phyloP scores from a whole-genome alignment of 2,329 filamentous ascomycete genomes.

The Sordariomycetes sp. region DNA sequence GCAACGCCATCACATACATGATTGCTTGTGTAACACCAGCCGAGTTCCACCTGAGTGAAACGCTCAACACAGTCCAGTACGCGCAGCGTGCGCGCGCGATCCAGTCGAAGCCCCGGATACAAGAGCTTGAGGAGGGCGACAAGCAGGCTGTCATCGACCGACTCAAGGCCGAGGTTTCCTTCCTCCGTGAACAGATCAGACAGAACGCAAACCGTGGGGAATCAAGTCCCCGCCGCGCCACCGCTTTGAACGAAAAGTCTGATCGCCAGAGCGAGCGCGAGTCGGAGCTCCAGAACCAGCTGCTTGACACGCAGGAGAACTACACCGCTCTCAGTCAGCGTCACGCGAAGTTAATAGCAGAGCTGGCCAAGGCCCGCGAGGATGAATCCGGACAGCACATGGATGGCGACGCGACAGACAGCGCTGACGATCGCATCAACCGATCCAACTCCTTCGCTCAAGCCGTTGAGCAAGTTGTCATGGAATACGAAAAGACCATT shows the following conservation, averaged over 20 bases:
- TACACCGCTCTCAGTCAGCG: slow-evolving; percentile 86
- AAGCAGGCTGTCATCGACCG: slow-evolving; percentile 91
- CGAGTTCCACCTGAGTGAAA: slow-evolving; percentile 96
- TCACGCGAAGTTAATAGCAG: slow-evolving; percentile 90
- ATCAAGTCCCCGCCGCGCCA: slow-evolving; percentile 42
- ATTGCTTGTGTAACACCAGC: slow-evolving; percentile 96
- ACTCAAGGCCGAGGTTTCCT: slow-evolving; percentile 86
- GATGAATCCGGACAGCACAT: slow-evolving; percentile 51
- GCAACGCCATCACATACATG: slow-evolving; percentile 98
- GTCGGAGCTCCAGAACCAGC: slow-evolving; percentile 82
- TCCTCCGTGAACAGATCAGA: slow-evolving; percentile 87
- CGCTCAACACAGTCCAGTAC: slow-evolving; percentile 94
- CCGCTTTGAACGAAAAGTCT: slow-evolving; percentile 55
- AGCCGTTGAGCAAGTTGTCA: slow-evolving; percentile 88
- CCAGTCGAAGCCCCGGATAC: slow-evolving; percentile 94
- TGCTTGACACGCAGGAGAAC: slow-evolving; percentile 89
- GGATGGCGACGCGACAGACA: slow-evolving; percentile 55
- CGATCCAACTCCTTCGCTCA: slow-evolving; percentile 93
- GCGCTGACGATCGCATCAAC: slow-evolving; percentile 78
- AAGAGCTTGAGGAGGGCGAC: slow-evolving; percentile 86
- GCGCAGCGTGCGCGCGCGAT: slow-evolving; percentile 93
- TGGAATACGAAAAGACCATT: slow-evolving; percentile 98
- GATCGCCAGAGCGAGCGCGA: slow-evolving; percentile 81
- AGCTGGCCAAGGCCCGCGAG: slow-evolving; percentile 81
- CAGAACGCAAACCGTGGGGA: slow-evolving; percentile 59